A percentile compares a stretch with the other conserved stretches of the same genome.
phyloP scores from a whole-genome alignment of 2,329 filamentous ascomycete species.

The Fusarium sp. region DNA sequence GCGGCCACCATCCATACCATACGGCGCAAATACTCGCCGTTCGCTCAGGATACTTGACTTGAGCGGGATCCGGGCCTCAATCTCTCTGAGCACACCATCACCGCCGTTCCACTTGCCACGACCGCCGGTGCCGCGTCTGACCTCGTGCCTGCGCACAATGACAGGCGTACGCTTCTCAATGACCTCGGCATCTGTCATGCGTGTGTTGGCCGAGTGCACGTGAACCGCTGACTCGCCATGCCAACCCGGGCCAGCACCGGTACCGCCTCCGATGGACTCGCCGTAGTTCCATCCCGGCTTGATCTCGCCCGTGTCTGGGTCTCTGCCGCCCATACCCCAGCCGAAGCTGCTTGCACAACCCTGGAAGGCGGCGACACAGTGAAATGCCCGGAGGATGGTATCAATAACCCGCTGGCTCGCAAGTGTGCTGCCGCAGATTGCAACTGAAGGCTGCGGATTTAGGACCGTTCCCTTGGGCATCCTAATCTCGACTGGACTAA shows the following conservation, averaged over 20 bases:
- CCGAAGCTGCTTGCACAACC: conserved; percentile 54
- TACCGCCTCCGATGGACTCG: conserved; percentile 86
- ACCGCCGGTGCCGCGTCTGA: conserved; percentile 52
- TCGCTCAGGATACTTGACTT: conserved; percentile 57
- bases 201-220: conserved; percentile 88
- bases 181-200: conserved; percentile 85
- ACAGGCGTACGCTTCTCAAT: conserved; percentile 64
- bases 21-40: conserved; percentile 53
- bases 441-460: conserved; percentile 52
- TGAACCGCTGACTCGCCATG: conserved; percentile 83
- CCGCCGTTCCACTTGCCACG: conserved; percentile 52
- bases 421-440: conserved; percentile 73
- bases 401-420: conserved; percentile 55
- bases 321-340: conserved; percentile 54
- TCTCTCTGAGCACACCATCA: conserved; percentile 54
- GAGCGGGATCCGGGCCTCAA: conserved; percentile 53
- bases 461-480: conserved; percentile 54
- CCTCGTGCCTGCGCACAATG: conserved; percentile 51
- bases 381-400: conserved; percentile 52
- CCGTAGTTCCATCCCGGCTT: conserved; percentile 86
- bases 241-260: conserved; percentile 81
- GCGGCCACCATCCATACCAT: conserved; percentile 53
- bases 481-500: conserved; percentile 53
- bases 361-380: conserved; percentile 44
- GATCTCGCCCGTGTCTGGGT: conserved; percentile 34